A percentile compares a stretch with the other conserved stretches of the same genome.
These are phyloP conservation scores for Gillenia trifoliata DNA, from an alignment of 306 rosid species.

Conservation along the genomic window DNA sequence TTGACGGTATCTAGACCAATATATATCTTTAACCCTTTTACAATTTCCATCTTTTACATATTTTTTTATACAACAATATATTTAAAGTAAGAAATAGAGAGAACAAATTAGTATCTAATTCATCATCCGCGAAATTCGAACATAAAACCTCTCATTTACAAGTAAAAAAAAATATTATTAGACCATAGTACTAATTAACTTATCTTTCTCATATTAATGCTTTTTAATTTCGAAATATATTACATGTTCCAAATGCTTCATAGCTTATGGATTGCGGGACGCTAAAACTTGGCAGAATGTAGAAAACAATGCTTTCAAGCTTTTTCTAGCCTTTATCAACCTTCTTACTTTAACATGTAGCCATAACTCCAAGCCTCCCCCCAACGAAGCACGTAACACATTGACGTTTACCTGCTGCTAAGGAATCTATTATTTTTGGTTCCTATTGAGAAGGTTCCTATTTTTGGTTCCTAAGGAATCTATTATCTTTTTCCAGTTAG, in stretches of 20 bases:
- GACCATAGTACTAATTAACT: background rate
- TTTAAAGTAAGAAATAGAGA: no score
- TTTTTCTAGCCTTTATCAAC: background rate
- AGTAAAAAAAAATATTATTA: no score
- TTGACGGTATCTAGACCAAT: no score
- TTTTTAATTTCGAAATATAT: no score
- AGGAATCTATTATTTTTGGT: background rate
- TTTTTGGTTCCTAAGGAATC: background rate
- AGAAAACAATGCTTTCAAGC: background rate
- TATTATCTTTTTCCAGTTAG: background rate
- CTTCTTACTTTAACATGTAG: background rate
- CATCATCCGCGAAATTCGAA: rapidly evolving
- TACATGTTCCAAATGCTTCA: no score
- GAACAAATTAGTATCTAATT: no score
- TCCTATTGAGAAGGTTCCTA: background rate
- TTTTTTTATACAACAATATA: no score
- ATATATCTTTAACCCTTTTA: no score
- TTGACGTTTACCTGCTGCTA: background rate
- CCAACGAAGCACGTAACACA: background rate
- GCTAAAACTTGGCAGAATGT: background rate
- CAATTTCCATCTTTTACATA: no score
- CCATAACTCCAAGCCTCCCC: background rate
- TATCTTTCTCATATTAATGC: background rate
- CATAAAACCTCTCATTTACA: rapidly evolving
- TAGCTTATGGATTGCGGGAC: background rate